Evolutionary conservation across 1,139 yeast genomes (phyloP), one percentile per base, ranked within the genome.

Genomic region (Geotrichum aggregatum): DNA sequence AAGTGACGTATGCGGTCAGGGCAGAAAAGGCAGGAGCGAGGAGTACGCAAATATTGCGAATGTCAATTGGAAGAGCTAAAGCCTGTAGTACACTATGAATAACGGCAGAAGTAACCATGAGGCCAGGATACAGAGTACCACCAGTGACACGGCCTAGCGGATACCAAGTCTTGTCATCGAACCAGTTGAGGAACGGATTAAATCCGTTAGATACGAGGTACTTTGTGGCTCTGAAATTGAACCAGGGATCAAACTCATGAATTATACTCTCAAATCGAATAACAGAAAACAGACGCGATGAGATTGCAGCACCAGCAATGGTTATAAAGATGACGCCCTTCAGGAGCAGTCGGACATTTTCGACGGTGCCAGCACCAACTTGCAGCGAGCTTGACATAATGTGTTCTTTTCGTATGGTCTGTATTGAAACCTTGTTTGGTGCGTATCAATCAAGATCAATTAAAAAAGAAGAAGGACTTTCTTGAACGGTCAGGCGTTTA

Each of bases 201-300:
- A 81, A 91, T 3, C 94, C 84, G 67, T 89, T 83, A 50, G 80
- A 74, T 18, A 88, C 95, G 60, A 92, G 77, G 70, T 89, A 88
- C 68, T 87, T 87, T 24, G 98, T 87, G 45, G 98, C 98, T 62
- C 98, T 76, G 74, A 81, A 92, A 70, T 92, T 92, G 77, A 94
- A 94, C 98, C 98, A 92, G 35, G 98, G 98, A 71, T 94, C 98
- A 59, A 92, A 92, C 71, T 94, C 99, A 73, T 94, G 99, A 70
- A 94, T 94, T 65, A 94, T 94, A 56, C 94, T 83, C 72, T 94
- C 99, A 67, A 89, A 94, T 39, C 74, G 65, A 52, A 72, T 69
- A 49, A 73, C 77, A 45, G 76, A 79, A 66, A 81, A 81, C 67
- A 92, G 76, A 65, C 99, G 81, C 54, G 96, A 84, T 46, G 95